Base-by-base conservation (phyloP, 2,329 filamentous ascomycete genomes). In the Epichloe festucae region DNA sequence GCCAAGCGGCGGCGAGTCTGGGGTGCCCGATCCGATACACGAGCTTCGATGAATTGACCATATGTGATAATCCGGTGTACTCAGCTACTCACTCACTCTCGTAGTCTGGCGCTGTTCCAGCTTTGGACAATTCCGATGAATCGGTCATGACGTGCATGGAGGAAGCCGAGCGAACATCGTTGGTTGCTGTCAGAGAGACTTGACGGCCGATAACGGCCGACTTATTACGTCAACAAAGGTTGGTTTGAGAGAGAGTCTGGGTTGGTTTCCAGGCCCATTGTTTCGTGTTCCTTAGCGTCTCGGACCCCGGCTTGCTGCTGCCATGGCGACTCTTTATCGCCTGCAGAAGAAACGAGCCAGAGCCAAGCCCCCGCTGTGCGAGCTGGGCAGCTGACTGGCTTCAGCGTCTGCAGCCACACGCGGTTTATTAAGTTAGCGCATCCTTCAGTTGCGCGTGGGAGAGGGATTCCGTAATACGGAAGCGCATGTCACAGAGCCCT, bases 261-360 rank as follows among this genome's bases (percentile, higher is more conserved):
- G 31, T 11, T 4, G 31, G 31, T 1, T 31, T 31, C 31, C 31
- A 31, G 31, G 31, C 31, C 10, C 27, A 54, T 56, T 54, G 57
- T 56, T 52, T 55, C 31, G 46, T 11, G 17, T 19, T 44, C 36
- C 34, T 35, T 38, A 42, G 45, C 47, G 51, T 56, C 53, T 55
- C 52, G 52, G 53, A 55, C 53, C 50, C 50, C 49, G 52, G 51
- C 23, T 50, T 47, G 57, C 53, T 47, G 57, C 53, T 56, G 56
- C 57, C 56, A 58, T 56, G 56, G 56, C 55, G 57, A 58, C 57
- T 58, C 54, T 42, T 39, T 14, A 39, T n/a, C 38, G 35, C 17
- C 34, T 46, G 49, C 48, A 45, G 34, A 31, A 31, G 27, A 31
- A 31, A 31, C 27, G 27, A 7, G 10, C 27, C 8, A 31, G 27